Conservation (phyloP, 1,284 basidiomycete species). For the Leccinum subspadiceum region DNA sequence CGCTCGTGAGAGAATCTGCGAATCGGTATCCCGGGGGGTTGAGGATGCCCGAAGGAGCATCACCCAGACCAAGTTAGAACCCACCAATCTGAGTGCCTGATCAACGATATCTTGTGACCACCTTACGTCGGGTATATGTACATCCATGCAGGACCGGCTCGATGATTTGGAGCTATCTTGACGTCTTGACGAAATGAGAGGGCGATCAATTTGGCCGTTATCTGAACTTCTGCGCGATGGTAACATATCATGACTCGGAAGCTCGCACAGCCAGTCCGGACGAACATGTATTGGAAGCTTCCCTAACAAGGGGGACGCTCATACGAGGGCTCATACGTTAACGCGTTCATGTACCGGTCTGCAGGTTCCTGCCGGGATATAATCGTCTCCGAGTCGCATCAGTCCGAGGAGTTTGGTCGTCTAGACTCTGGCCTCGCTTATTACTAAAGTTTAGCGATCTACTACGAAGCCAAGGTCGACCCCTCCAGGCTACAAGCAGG, state of each 20-base stretch:
- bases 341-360: background rate
- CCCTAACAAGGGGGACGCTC: background rate
- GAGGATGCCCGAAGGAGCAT: conserved; percentile 6
- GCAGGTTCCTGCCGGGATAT: conserved; percentile 8
- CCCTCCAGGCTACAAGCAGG: background rate
- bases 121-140: conserved; percentile 12
- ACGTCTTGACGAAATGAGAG: background rate
- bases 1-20: conserved; percentile 29
- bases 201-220: background rate
- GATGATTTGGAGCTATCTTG: background rate
- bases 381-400: background rate
- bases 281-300: conserved; percentile 1
- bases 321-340: background rate
- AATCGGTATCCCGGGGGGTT: conserved; percentile 8
- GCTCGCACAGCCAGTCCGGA: background rate
- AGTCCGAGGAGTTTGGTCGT: conserved; percentile 24
- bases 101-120: conserved; percentile 20
- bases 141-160: background rate
- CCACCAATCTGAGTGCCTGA: conserved; percentile 18
- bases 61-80: conserved; percentile 9
- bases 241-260: background rate
- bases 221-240: background rate
- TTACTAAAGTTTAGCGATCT: background rate
- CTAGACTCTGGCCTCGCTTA: background rate
- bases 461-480: background rate